phyloP scores from a whole-genome alignment of 345 rosid genomes.

The Firmiana major region DNA sequence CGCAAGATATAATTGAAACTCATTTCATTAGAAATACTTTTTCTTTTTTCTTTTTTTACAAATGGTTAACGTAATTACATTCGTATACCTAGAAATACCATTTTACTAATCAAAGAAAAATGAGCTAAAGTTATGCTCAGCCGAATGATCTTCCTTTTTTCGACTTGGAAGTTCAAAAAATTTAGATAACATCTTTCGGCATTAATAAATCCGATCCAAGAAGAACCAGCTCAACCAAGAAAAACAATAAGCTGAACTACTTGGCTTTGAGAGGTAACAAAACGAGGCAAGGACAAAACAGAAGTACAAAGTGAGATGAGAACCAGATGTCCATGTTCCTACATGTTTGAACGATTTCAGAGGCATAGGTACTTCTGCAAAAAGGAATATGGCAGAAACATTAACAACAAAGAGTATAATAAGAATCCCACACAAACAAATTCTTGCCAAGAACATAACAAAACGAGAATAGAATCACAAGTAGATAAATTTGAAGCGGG shows the following conservation, averaged over 20 bases:
- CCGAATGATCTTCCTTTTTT: not conserved
- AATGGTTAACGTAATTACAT: not conserved
- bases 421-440: not conserved
- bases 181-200: not conserved
- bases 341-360: not conserved
- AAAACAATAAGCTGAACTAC: constrained; percentile 11
- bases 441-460: not conserved
- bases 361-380: not conserved
- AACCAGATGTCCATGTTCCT: not conserved
- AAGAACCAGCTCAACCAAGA: constrained; percentile 8
- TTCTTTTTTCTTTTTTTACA: not conserved
- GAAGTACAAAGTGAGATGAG: constrained; percentile 4
- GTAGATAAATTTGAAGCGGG: not conserved
- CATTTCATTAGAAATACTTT: not conserved
- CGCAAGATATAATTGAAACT: not conserved
- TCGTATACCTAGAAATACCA: not conserved
- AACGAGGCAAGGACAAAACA: not conserved
- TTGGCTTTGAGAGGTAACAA: not conserved
- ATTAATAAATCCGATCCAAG: not conserved
- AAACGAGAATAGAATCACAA: not conserved
- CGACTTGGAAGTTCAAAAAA: not conserved
- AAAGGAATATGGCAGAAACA: not conserved
- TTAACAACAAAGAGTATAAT: not conserved
- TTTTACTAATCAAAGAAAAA: not conserved
- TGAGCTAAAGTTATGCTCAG: not conserved